Base-by-base conservation (phyloP, 2,329 filamentous ascomycete species). In the Monilinia polystroma region DNA sequence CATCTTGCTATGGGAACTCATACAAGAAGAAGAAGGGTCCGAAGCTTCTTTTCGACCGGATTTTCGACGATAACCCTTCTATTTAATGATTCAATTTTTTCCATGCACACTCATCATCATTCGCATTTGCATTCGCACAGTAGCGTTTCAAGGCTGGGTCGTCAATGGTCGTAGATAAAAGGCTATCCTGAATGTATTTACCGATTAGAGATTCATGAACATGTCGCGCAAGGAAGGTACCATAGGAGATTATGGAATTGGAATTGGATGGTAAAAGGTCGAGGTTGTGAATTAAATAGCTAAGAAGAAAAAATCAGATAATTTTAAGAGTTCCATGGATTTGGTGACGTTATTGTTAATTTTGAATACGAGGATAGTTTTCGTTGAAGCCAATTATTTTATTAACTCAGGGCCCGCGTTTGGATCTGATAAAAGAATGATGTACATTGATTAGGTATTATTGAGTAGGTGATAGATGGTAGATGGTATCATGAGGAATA, bases 1-100 rank as follows among this genome's bases (percentile, higher is more conserved):
- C 76, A 77, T 77, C 29, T 66, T 64, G 51, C 35, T 26, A 16
- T 67, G 47, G 7, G 58, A 53, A 51, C 58, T 49, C 45, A 49
- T 60, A 18, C 7, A 51, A 60, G 45, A 49, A 51, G 47, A 38
- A 49, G 7, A 18, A 26, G 38, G 29, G 20, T 18, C n/a, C 29
- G 10, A 38, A 32, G 38, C 10, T 14, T 11, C 8, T 38, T 51
- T 51, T 41, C 58, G 20, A 62, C 20, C 14, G 26, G 12, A 38
- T 26, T 38, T 29, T 62, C 32, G 45, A 62, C 14, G n/a, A 38
- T 12, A 20, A 8, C 32, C 29, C 23, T 43, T 43, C 55, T 20
- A n/a, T 43, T 63, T 6, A 32, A 29, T 55, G 32, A 62, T 41
- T 51, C 32, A 43, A 51, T 38, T 18, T 8, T 60, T 62, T 51